Conservation (phyloP, 2,329 filamentous ascomycete genomes). For the Tolypocladium nubicola region DNA sequence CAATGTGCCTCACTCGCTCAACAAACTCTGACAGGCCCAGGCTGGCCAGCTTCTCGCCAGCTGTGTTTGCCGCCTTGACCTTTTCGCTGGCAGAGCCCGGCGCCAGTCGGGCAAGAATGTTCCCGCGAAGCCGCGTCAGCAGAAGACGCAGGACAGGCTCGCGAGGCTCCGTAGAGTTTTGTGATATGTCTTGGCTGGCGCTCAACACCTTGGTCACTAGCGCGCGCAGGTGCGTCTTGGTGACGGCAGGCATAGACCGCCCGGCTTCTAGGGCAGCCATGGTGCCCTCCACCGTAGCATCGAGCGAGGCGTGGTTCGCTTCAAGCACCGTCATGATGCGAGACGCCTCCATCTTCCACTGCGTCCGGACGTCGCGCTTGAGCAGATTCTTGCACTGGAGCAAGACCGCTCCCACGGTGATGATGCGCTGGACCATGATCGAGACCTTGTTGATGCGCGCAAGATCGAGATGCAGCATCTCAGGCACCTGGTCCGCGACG, state of each 20-base stretch:
- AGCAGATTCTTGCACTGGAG: constrained; percentile 75
- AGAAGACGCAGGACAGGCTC: constrained; percentile 56
- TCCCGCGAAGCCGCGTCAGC: constrained; percentile 54
- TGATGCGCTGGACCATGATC: constrained; percentile 40
- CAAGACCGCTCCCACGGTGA: constrained; percentile 63
- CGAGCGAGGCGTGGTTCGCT: constrained; percentile 36
- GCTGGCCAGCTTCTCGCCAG: constrained; percentile 57
- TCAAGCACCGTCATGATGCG: constrained; percentile 63
- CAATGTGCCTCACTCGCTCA: constrained; percentile 55
- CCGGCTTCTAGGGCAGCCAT: constrained; percentile 53
- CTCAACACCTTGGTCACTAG: constrained; percentile 46
- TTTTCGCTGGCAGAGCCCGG: constrained; percentile 60
- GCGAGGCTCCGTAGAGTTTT: constrained; percentile 29
- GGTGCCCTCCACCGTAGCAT: constrained; percentile 46
- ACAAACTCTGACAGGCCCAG: constrained; percentile 67
- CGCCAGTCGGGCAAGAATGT: constrained; percentile 54
- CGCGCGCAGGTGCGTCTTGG: constrained; percentile 46
- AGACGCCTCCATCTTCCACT: constrained; percentile 65
- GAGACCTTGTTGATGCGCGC: constrained; percentile 43
- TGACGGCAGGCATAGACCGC: constrained; percentile 53
- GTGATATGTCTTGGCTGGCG: constrained; percentile 36
- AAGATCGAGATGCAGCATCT: constrained; percentile 62
- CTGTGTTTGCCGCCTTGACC: constrained; percentile 56
- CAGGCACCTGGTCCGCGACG: constrained; percentile 48
- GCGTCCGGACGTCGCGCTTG: constrained; percentile 66